Percentiles rank a stretch among this genome's conserved stretches.
These are phyloP conservation scores for Salix suchowensis DNA, from an alignment of 345 rosid genomes.

Conservation along the genomic window DNA sequence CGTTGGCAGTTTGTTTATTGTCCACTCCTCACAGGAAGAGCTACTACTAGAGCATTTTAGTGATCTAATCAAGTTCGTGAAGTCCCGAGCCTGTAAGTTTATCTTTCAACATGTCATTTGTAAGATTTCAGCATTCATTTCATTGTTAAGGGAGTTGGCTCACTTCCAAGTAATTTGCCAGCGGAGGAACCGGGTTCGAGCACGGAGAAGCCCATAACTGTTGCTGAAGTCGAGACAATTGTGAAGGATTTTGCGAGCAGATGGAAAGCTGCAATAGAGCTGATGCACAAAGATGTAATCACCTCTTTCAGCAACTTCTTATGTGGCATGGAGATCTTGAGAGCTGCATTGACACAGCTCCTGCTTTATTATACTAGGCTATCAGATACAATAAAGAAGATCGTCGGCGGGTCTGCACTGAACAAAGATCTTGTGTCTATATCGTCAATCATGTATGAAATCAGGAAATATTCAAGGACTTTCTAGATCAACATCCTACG, in stretches of 20 bases:
- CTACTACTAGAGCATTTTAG: constrained; percentile 83
- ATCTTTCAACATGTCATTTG: background rate
- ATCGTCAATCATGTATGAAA: constrained; percentile 94
- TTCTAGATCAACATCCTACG: constrained; percentile 36
- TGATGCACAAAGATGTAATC: constrained; percentile 97
- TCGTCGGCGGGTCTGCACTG: constrained; percentile 66
- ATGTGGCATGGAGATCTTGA: constrained; percentile 94
- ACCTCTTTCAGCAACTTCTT: constrained; percentile 96
- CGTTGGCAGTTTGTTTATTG: background rate
- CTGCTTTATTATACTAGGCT: constrained; percentile 91
- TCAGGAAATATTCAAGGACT: constrained; percentile 83
- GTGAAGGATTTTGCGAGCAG: constrained; percentile 85
- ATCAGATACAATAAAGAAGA: constrained; percentile 76
- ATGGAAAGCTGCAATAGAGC: constrained; percentile 89
- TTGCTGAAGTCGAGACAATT: constrained; percentile 74
- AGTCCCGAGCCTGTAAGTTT: constrained; percentile 76
- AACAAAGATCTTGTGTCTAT: constrained; percentile 93
- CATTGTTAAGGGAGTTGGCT: background rate
- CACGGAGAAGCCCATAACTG: constrained; percentile 60
- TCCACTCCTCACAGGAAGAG: constrained; percentile 63
- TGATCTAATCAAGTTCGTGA: constrained; percentile 86
- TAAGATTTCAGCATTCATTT: background rate
- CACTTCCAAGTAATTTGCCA: constrained; percentile 15
- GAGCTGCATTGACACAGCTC: constrained; percentile 92
- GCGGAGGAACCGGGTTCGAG: constrained; percentile 77